A percentile compares a stretch with the other conserved stretches of the same genome.
phyloP scores from a whole-genome alignment of 2,329 filamentous ascomycete species.

The Sporothrix brasiliensis region DNA sequence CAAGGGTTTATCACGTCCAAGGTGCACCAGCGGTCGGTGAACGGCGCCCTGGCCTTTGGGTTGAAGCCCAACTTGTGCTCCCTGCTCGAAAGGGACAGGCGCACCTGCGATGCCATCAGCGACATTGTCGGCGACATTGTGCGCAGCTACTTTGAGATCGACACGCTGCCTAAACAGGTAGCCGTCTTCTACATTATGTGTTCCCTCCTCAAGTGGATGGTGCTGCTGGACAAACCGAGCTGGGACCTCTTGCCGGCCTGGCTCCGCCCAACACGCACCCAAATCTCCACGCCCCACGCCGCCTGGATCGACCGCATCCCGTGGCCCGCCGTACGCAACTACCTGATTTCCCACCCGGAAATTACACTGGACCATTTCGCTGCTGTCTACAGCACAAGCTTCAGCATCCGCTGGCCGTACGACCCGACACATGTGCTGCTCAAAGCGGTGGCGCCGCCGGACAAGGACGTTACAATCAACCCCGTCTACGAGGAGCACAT shows the following conservation, averaged over 20 bases:
- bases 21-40: conserved; percentile 34
- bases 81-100: conserved; percentile 38
- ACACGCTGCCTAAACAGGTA: conserved; percentile 40
- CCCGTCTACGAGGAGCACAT: conserved; percentile 43
- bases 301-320: conserved; percentile 44
- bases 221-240: conserved; percentile 40
- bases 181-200: conserved; percentile 42
- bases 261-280: conserved; percentile 40
- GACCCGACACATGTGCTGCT: conserved; percentile 40
- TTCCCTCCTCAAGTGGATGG: conserved; percentile 42
- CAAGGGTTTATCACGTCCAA: conserved; percentile 39
- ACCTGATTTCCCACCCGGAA: conserved; percentile 40
- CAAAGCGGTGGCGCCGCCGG: conserved; percentile 33
- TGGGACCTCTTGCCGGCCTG: conserved; percentile 42
- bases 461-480: conserved; percentile 38
- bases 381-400: conserved; percentile 41
- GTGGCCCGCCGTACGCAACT: conserved; percentile 42
- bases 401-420: conserved; percentile 42
- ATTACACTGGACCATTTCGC: conserved; percentile 43
- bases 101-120: conserved; percentile 41
- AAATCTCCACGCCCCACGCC: conserved; percentile 40
- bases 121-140: conserved; percentile 43
- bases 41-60: conserved; percentile 33
- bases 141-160: conserved; percentile 42
- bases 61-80: conserved; percentile 39